Evolutionary conservation across 176 grass and related monocot genomes (phyloP), one percentile per base, ranked within the genome.

Genomic region (Echinochloa phyllopogon): DNA sequence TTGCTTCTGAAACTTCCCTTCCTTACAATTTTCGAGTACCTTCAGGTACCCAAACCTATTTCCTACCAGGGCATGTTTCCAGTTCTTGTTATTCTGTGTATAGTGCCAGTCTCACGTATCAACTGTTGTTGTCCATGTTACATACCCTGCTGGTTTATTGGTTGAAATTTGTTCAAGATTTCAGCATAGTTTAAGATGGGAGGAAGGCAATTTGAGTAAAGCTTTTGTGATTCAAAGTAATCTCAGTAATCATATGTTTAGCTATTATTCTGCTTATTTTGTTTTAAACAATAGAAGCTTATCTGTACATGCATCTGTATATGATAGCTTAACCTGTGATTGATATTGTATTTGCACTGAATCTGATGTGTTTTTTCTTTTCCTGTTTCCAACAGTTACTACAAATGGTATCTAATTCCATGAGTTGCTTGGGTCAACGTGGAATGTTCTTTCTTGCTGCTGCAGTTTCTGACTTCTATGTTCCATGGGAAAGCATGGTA

Each of bases 401-500:
- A 55, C 84, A 93, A 86, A 61, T 93, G 80, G 91, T 91, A 71
- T 82, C 89, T 43, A 90, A 75, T 73, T 89, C 87, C 23, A 92
- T 93, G 83, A 91, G 74, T 84, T 90, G 61, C 80, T 86, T 94
- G 81, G 85, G 67, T 24, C 74, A 24, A 39, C 86, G 47, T 23
- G 92, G 86, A 55, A 94, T 97, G 90, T 91, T 97, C 81, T 93
- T 90, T 81, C 78, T 91, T 86, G 92, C 92, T 29, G 95, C 95
- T 72, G 95, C 95, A 50, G 95, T 97, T 52, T 97, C 95, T 16
- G 95, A 97, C 76, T 97, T 97, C 72, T 97, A 97, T 61, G 92
- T 97, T 89, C 95, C 95, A 48, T 97, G 95, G 92, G 95, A 95
- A 79, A 91, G 82, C 75, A 95, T 98, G 95, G 92, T 98, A 90